phyloP scores from a whole-genome alignment of 176 grass and related monocot genomes.

The Lolium multiflorum region DNA sequence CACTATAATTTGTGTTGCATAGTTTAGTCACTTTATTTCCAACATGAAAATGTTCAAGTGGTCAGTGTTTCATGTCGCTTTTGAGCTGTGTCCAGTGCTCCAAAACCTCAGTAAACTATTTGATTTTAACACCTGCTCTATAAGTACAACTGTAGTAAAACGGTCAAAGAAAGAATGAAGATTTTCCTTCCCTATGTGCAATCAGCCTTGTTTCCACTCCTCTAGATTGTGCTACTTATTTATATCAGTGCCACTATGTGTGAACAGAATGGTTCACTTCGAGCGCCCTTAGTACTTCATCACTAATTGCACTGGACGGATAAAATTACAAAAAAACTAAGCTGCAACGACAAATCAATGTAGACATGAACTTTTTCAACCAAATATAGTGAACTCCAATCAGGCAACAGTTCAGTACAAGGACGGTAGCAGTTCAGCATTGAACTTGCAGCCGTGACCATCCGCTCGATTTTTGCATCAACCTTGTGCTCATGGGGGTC shows the following conservation, averaged over 20 bases:
- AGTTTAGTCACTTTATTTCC: slow-evolving; percentile 17
- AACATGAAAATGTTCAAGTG: slow-evolving; percentile 19
- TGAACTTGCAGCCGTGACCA: too few species aligned
- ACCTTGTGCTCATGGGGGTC: too few species aligned
- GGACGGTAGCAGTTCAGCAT: too few species aligned
- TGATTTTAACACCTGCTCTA: slow-evolving; percentile 1
- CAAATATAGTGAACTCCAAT: too few species aligned
- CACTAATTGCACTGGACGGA: too few species aligned
- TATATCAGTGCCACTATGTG: not conserved
- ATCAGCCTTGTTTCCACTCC: slow-evolving; percentile 1
- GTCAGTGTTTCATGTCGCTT: slow-evolving; percentile 28
- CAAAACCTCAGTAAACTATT: slow-evolving; percentile 3
- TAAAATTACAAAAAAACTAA: too few species aligned
- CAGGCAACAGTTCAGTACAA: too few species aligned
- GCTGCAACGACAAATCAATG: too few species aligned
- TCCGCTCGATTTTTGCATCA: too few species aligned
- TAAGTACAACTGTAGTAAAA: slow-evolving; percentile 5
- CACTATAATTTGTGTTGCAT: not conserved
- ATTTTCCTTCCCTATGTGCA: not conserved
- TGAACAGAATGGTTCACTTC: not conserved
- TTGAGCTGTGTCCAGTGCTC: not conserved
- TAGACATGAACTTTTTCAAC: too few species aligned
- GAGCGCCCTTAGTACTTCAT: too few species aligned
- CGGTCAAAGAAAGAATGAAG: not conserved
- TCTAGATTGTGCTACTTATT: not conserved